phyloP scores from a whole-genome alignment of 2,329 filamentous ascomycete genomes.

The Fusarium succisae region DNA sequence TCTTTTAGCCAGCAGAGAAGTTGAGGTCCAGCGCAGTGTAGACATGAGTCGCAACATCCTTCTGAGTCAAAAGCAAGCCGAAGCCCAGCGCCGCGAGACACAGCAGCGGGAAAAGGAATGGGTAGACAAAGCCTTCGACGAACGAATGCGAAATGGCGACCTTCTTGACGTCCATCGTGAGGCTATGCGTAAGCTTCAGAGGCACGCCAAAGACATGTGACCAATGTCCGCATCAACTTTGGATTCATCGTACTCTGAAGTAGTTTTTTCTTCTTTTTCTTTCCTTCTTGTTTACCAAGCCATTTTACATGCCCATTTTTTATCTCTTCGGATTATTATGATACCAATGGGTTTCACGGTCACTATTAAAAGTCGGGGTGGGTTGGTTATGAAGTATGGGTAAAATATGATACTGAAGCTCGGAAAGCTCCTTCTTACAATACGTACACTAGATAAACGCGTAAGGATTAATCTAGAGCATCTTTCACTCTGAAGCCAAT shows the following conservation, averaged over 20 bases:
- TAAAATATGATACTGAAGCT: slow-evolving; percentile 25
- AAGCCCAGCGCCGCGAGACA: slow-evolving; percentile 67
- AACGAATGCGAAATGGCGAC: slow-evolving; percentile 78
- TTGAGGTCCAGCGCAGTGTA: slow-evolving; percentile 58
- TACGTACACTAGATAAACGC: slow-evolving; percentile 22
- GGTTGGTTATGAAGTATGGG: slow-evolving; percentile 15
- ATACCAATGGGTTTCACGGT: slow-evolving; percentile 42
- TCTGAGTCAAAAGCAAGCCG: slow-evolving; percentile 70
- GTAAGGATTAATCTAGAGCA: slow-evolving; percentile 3
- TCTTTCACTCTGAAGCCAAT: slow-evolving; percentile 18
- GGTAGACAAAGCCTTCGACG: slow-evolving; percentile 72
- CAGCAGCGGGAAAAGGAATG: slow-evolving; percentile 66
- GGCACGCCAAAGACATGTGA: slow-evolving; percentile 49
- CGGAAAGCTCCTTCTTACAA: slow-evolving; percentile 15
- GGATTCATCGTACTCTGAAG: neutral
- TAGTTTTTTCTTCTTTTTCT: slow-evolving; percentile 16
- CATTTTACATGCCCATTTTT: slow-evolving; percentile 28
- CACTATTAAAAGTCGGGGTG: slow-evolving; percentile 21
- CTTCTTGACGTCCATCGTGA: slow-evolving; percentile 81
- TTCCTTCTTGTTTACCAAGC: neutral
- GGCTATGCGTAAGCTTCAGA: slow-evolving; percentile 82
- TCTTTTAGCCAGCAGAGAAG: slow-evolving; percentile 49
- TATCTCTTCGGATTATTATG: slow-evolving; percentile 30
- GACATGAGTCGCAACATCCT: slow-evolving; percentile 65
- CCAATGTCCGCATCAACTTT: neutral